Evolutionary conservation across 768 basidiomycete genomes (phyloP).

Genomic region (Grammothele lineata): DNA sequence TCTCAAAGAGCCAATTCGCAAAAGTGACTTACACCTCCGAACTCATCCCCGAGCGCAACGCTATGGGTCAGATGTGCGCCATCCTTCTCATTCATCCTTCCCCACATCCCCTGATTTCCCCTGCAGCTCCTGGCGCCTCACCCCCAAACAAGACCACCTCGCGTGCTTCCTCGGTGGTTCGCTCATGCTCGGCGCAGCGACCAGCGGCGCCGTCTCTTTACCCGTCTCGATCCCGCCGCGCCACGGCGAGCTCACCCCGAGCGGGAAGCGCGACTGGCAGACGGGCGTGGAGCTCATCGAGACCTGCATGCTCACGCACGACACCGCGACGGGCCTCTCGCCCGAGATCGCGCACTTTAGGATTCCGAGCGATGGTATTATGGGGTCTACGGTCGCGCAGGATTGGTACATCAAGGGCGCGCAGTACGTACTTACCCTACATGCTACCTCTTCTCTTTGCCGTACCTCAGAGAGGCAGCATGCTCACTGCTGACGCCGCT

Average conservation of each 20-base stretch:
- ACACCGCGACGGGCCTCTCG: conserved; percentile 82
- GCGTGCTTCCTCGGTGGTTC: conserved; percentile 94
- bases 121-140: conserved; percentile 63
- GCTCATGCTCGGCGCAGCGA: conserved; percentile 84
- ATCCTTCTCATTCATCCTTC: neutral
- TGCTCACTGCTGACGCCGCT: conserved; percentile 18
- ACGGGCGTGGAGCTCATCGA: conserved; percentile 77
- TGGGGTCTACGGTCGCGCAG: conserved; percentile 37
- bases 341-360: conserved; percentile 90
- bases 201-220: conserved; percentile 47
- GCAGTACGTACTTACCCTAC: conserved; percentile 46
- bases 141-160: conserved; percentile 92
- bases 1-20: conserved; percentile 56
- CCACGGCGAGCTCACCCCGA: conserved; percentile 53
- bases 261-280: conserved; percentile 74
- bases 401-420: conserved; percentile 96
- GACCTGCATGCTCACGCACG: conserved; percentile 85
- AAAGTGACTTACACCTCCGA: conserved; percentile 79
- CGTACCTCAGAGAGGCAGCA: neutral
- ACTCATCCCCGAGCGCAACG: conserved; percentile 54
- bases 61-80: conserved; percentile 33
- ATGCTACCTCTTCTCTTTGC: neutral
- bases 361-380: conserved; percentile 52
- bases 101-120: neutral
- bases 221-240: conserved; percentile 66